Evolutionary conservation across 495 filamentous ascomycete species (phyloP), one percentile per base, ranked within the genome.

Genomic region (Tuber borchii): DNA sequence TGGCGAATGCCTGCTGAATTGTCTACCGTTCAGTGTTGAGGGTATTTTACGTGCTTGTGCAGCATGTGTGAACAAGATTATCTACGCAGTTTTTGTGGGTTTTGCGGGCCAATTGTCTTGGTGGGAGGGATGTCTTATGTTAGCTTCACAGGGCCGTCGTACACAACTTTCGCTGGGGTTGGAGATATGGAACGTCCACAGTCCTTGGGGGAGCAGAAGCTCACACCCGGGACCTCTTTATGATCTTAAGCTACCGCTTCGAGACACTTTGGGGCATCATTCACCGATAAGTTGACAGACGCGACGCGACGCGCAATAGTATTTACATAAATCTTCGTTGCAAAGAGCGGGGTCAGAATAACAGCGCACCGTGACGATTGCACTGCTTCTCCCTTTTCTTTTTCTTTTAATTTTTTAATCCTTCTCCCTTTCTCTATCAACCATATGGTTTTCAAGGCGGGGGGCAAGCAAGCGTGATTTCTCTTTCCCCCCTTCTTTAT

Each of bases 311-410:
- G 56, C 56, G 56, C 56, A 65, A 17, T 65, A 43, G 42, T 43
- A 43, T 12, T 43, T 65, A 65, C 56, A 65, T 65, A 7, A 65
- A 31, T 61, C 72, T 70, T 71, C 65, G 77, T 71, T 74, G 77
- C 71, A 68, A 65, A 74, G 71, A 78, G 78, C 78, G 78, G 78
- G 78, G 78, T 79, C 71, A 77, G 71, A 71, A 42, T 61, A 78
- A 72, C 77, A 78, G 75, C 76, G 78, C 78, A 79, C 76, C 48
- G 76, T 79, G 77, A 79, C 73, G 76, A 77, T 75, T 78, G 73
- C 76, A 77, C 70, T 73, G 72, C 69, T 77, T 61, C 44, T 42
- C 39, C 34, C 42, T 31, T 76, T 74, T 65, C 8, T 17, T 65
- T 65, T 14, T 26, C 17, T 65, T 31, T 65, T 31, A 31, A 31